Evolutionary conservation across 768 basidiomycete genomes (phyloP).

Genomic region (Psilocybe cyanescens): DNA sequence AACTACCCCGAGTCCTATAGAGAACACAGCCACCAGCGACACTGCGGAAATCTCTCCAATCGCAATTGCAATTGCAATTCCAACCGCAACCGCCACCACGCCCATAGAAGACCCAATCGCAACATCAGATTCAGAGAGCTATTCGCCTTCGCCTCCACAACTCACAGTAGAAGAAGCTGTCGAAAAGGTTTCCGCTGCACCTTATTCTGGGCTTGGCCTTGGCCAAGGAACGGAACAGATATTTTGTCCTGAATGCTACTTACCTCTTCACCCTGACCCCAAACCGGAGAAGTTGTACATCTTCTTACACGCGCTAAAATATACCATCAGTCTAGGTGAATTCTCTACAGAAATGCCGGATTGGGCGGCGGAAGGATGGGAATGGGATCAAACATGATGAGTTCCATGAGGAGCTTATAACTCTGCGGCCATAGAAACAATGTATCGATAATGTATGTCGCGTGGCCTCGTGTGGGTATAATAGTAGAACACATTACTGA

Average conservation of each 20-base stretch:
- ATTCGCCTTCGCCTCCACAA: slow-evolving; percentile 16
- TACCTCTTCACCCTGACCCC: slow-evolving; percentile 93
- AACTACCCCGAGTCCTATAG: not conserved
- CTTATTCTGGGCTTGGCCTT: slow-evolving; percentile 41
- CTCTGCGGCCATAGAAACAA: not conserved
- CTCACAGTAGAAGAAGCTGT: slow-evolving; percentile 55
- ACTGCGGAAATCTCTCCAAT: not conserved
- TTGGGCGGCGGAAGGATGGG: slow-evolving; percentile 82
- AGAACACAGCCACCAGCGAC: not conserved
- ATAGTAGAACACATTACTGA: slow-evolving; percentile 27
- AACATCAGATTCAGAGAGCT: slow-evolving; percentile 5
- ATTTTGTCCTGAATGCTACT: slow-evolving; percentile 91
- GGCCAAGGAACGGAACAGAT: slow-evolving; percentile 43
- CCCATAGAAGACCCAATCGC: not conserved
- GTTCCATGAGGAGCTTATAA: not conserved
- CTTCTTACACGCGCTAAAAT: slow-evolving; percentile 90
- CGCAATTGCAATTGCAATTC: not conserved
- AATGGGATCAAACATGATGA: slow-evolving; percentile 53
- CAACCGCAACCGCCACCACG: not conserved
- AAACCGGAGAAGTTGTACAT: slow-evolving; percentile 92
- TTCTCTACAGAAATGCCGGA: slow-evolving; percentile 88
- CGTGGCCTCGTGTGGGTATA: slow-evolving; percentile 17
- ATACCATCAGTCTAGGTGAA: slow-evolving; percentile 79
- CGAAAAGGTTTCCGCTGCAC: slow-evolving; percentile 38
- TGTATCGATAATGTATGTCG: slow-evolving; percentile 9